phyloP scores from a whole-genome alignment of 305 asterid genomes.

The Fraxinus dipetala region DNA sequence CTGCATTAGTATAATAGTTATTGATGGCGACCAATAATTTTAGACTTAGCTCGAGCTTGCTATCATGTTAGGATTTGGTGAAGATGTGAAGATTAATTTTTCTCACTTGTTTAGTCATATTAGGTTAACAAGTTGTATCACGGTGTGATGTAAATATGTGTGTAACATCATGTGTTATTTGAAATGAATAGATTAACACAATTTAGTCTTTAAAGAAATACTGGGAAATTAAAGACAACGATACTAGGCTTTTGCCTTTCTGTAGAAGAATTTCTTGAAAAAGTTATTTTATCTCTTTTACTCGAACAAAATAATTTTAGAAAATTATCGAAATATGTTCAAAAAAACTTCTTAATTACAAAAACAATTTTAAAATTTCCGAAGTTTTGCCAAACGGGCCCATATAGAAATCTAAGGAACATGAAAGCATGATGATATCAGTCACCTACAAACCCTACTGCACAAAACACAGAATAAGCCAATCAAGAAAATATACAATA shows the following conservation, averaged over 20 bases:
- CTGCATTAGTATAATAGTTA: neutral
- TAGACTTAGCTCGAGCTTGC: neutral
- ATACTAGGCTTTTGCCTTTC: neutral
- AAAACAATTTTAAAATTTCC: no score
- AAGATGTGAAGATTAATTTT: neutral
- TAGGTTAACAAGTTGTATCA: neutral
- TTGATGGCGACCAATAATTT: neutral
- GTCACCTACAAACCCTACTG: conserved; percentile 30
- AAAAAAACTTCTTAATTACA: neutral
- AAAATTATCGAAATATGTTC: no score
- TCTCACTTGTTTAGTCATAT: neutral
- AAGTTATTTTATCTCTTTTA: no score
- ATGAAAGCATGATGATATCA: conserved; percentile 41
- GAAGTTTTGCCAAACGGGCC: neutral
- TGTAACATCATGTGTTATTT: neutral
- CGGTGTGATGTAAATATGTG: neutral
- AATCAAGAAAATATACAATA: conserved; percentile 25
- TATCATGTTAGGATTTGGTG: neutral
- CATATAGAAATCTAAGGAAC: conserved; percentile 20
- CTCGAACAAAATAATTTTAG: no score
- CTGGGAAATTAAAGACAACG: neutral
- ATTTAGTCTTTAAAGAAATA: neutral
- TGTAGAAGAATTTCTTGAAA: neutral
- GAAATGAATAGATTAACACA: neutral
- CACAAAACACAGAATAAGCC: conserved; percentile 41